Percentiles rank a stretch among this genome's conserved stretches.
phyloP scores from a whole-genome alignment of 2,329 filamentous ascomycete genomes.

The Huntiella moniliformis region DNA sequence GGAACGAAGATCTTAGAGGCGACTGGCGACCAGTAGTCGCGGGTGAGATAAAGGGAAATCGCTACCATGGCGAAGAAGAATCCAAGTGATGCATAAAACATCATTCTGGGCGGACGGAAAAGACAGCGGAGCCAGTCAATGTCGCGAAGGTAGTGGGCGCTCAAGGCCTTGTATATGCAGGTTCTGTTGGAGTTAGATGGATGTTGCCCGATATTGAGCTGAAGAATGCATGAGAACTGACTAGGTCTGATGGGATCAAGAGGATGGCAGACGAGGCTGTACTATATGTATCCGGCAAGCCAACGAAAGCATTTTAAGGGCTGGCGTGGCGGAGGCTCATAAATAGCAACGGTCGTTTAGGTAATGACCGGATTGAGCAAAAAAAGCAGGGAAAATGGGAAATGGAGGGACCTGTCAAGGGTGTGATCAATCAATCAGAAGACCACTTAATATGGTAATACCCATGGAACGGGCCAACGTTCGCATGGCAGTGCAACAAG shows the following conservation, averaged over 20 bases:
- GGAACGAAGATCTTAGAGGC: conserved; percentile 39
- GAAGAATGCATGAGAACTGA: not conserved
- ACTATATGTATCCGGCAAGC: too few relatives aligned
- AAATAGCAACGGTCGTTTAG: too few relatives aligned
- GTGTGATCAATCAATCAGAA: too few relatives aligned
- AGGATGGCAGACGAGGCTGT: not conserved
- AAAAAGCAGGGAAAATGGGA: too few relatives aligned
- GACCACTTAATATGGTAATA: too few relatives aligned
- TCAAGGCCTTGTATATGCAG: not conserved
- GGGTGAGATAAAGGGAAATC: conserved; percentile 66
- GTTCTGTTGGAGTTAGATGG: not conserved
- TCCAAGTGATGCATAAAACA: conserved; percentile 60
- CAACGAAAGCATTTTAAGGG: too few relatives aligned
- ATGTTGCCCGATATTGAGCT: not conserved
- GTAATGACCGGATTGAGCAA: too few relatives aligned
- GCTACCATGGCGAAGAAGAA: conserved; percentile 52
- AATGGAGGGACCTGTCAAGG: too few relatives aligned
- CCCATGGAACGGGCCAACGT: too few relatives aligned
- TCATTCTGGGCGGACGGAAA: conserved; percentile 36
- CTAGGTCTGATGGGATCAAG: not conserved
- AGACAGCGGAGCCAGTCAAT: too few relatives aligned
- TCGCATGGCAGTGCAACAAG: too few relatives aligned
- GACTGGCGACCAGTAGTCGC: conserved; percentile 54
- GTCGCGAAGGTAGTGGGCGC: not conserved
- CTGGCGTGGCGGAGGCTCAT: too few relatives aligned